These are phyloP conservation scores for Penicillium sp. DNA, from an alignment of 2,329 filamentous ascomycete genomes.

Conservation along the genomic window DNA sequence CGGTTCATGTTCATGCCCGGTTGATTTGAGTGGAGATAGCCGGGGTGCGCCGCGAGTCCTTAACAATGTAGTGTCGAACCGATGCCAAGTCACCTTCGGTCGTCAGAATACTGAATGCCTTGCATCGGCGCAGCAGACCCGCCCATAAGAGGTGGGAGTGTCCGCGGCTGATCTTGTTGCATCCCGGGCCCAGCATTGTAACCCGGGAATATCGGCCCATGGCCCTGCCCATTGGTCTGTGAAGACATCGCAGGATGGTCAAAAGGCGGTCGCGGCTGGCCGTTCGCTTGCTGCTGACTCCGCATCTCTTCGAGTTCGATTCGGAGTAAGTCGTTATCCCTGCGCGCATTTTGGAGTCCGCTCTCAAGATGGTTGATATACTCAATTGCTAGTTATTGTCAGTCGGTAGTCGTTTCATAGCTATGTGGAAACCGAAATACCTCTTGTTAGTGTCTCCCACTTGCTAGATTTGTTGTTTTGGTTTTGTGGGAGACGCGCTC, in stretches of 20 bases:
- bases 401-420: slow-evolving; percentile 16
- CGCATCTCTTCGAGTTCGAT: slow-evolving; percentile 45
- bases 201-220: slow-evolving; percentile 35
- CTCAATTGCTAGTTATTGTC: slow-evolving; percentile 48
- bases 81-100: slow-evolving; percentile 42
- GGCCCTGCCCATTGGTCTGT: slow-evolving; percentile 41
- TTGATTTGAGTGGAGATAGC: no score
- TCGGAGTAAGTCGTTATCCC: slow-evolving; percentile 44
- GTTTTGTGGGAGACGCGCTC: slow-evolving; percentile 49
- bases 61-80: neutral
- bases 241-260: slow-evolving; percentile 43
- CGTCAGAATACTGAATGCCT: slow-evolving; percentile 57
- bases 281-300: slow-evolving; percentile 40
- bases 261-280: slow-evolving; percentile 39
- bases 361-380: slow-evolving; percentile 53
- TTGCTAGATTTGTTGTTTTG: slow-evolving; percentile 59
- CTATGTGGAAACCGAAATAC: slow-evolving; percentile 30
- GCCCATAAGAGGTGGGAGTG: slow-evolving; percentile 54
- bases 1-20: no score
- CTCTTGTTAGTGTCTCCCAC: slow-evolving; percentile 56
- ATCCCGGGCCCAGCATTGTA: slow-evolving; percentile 35
- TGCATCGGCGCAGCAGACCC: slow-evolving; percentile 53
- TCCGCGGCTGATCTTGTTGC: slow-evolving; percentile 50
- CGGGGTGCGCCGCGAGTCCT: no score
- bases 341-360: slow-evolving; percentile 42